Base-by-base conservation (phyloP, 495 filamentous ascomycete genomes). In the Penicillium paxilli region DNA sequence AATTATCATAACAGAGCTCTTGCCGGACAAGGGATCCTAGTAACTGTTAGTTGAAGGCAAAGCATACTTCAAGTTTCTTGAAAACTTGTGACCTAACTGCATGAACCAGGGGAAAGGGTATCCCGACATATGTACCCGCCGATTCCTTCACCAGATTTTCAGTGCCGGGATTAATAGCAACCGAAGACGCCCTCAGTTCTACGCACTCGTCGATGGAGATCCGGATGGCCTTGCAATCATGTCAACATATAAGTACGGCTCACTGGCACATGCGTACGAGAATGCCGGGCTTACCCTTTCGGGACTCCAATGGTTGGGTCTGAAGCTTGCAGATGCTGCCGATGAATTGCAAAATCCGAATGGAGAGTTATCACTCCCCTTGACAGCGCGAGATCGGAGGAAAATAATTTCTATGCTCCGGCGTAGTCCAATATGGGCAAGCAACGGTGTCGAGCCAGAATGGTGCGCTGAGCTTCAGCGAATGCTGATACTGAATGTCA, bases 191-290 rank as follows among this genome's bases (percentile, higher is more conserved):
- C 79, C 40, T 8, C 62, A 74, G 0, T 79, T 94, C 23, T 86
- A 82, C 51, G 85, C 76, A 1, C 74, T 98, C 0, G 85, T 92
- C 1, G 94, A 98, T 63, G 89, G 85, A 49, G 93, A 98, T 57
- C 89, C 95, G 1, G 83, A 96, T 56, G 94, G 94, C 0, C 78
- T 98, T 45, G 80, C 80, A 4, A 97, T 98, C 51, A 79, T 94
- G 69, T 86, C 87, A 11, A 95, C 86, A 4, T 98, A 96, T 75
- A 91, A 89, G 59, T 78, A 89, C 56, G 91, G 92, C n/a, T 96
- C 92, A 23, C 72, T 76, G 42, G 78, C 79, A 0, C 80, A 96
- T 4, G 71, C 83, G 0, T 88, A 94, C 60, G 89, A 96, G 57
- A 85, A 81, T 42, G 70, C 74, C 12, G 72, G 74, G 9, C 66